Evolutionary conservation across 2,329 filamentous ascomycete species (phyloP).

Genomic region (Coniochaeta ligniaria): DNA sequence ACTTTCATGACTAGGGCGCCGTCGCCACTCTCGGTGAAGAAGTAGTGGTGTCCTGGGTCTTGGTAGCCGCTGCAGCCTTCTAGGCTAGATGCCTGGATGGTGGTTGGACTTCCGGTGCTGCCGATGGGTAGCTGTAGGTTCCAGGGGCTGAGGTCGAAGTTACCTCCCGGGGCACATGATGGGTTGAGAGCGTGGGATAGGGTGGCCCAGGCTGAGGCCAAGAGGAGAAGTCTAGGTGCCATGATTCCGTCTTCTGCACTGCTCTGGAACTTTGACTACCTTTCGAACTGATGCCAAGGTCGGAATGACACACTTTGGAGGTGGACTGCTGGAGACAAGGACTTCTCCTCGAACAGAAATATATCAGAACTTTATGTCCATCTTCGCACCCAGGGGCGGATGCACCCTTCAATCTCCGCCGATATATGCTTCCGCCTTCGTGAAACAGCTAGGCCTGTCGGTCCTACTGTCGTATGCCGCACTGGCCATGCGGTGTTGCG

Average conservation of each 20-base stretch:
- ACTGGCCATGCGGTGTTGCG: not conserved
- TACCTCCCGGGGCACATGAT: constrained; percentile 17
- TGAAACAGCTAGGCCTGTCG: not conserved
- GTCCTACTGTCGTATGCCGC: not conserved
- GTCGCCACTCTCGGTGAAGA: constrained; percentile 24
- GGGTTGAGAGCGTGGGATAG: constrained; percentile 9
- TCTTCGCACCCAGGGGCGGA: too few relatives aligned
- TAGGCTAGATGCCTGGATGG: constrained; percentile 21
- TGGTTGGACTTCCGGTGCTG: constrained; percentile 14
- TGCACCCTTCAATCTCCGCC: too few relatives aligned
- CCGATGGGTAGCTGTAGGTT: constrained; percentile 31
- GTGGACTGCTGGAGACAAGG: too few relatives aligned
- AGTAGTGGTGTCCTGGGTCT: constrained; percentile 18
- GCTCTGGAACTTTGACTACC: too few relatives aligned
- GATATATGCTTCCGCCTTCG: not conserved
- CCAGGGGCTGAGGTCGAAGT: constrained; percentile 24
- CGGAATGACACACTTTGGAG: too few relatives aligned
- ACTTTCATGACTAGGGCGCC: constrained; percentile 31
- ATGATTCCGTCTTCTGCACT: not conserved
- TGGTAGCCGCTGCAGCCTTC: constrained; percentile 27
- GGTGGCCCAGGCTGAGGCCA: not conserved
- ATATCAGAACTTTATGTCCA: too few relatives aligned
- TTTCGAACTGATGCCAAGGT: too few relatives aligned
- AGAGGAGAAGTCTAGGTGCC: not conserved
- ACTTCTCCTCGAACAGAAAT: too few relatives aligned